These are phyloP conservation scores for Gremmenia infestans DNA, from an alignment of 2,329 filamentous ascomycete species.

Conservation along the genomic window DNA sequence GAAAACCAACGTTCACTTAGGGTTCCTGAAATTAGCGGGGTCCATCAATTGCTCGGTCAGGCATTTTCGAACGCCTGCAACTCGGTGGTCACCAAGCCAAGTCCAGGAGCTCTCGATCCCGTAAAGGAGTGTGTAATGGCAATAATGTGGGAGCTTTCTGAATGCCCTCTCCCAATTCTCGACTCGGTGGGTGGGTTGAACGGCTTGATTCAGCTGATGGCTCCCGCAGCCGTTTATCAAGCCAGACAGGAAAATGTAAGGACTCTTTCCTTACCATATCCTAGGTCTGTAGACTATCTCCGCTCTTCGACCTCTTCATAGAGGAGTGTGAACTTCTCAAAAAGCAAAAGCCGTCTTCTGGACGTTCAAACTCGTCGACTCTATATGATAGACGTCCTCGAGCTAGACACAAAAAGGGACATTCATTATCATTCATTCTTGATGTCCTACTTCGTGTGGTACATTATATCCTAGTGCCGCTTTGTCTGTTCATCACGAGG, in stretches of 20 bases:
- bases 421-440: too few species aligned
- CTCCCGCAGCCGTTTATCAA: conserved; percentile 1
- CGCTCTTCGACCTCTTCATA: neutral
- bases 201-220: neutral
- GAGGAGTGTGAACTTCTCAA: too few species aligned
- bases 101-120: neutral
- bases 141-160: neutral
- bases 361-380: too few species aligned
- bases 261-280: neutral
- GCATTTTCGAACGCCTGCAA: neutral
- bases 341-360: too few species aligned
- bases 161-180: neutral
- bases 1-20: neutral
- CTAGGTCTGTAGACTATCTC: neutral
- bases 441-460: too few species aligned
- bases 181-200: neutral
- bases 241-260: conserved; percentile 3
- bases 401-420: too few species aligned
- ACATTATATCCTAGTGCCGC: too few species aligned
- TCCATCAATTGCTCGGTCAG: neutral
- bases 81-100: neutral
- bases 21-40: neutral
- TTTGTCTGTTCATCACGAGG: too few species aligned
- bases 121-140: neutral
- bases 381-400: too few species aligned